These are phyloP conservation scores for Tetrahymena elliotti DNA, from an alignment of 73 alveolate genomes.

Conservation along the genomic window DNA sequence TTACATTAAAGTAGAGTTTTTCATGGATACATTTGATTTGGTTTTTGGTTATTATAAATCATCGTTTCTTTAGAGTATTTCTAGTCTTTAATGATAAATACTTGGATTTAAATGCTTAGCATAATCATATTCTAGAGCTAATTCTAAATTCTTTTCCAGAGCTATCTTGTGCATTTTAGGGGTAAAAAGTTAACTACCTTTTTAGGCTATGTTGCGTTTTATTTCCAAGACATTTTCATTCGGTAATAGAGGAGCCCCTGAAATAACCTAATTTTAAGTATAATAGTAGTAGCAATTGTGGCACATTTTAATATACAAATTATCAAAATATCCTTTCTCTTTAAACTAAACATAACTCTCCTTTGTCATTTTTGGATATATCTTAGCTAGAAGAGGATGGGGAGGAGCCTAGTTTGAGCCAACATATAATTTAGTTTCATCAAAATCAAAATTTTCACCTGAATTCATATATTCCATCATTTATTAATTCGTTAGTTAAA, in stretches of 20 bases:
- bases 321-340: not conserved
- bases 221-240: not conserved
- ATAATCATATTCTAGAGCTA: not conserved
- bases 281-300: not conserved
- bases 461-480: not conserved
- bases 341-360: not conserved
- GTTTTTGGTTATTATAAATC: not conserved
- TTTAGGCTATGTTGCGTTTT: not conserved
- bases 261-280: not conserved
- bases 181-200: not conserved
- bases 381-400: not conserved
- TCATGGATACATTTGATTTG: not conserved
- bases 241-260: not conserved
- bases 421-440: not conserved
- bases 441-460: not conserved
- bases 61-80: not conserved
- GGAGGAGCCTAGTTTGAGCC: not conserved
- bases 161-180: not conserved
- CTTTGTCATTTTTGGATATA: not conserved
- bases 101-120: not conserved
- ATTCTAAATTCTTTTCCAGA: not conserved
- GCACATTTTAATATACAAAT: not conserved
- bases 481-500: not conserved
- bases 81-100: not conserved
- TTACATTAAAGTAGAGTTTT: not conserved